phyloP scores from a whole-genome alignment of 257 asterid species.

The Verbascum thapsus region DNA sequence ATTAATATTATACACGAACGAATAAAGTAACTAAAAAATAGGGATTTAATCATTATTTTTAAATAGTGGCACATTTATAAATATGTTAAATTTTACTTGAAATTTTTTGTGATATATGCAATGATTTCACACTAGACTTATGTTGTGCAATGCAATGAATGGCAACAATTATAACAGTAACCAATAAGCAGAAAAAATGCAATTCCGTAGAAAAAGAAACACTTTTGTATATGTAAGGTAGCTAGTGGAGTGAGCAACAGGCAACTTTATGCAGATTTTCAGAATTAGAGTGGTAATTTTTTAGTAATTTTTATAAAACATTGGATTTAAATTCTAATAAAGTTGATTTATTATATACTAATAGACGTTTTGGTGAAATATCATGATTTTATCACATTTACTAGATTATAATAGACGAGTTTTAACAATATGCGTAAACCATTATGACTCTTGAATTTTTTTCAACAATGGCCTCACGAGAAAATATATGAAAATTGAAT shows the following conservation, averaged over 20 bases:
- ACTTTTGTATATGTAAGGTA: background rate
- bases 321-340: too few species aligned
- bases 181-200: background rate
- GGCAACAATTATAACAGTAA: conserved; percentile 11
- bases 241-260: conserved; percentile 6
- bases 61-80: background rate
- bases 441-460: too few species aligned
- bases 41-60: conserved; percentile 6
- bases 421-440: too few species aligned
- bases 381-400: too few species aligned
- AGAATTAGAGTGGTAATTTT: conserved; percentile 11
- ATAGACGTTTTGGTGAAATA: too few species aligned
- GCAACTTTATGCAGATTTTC: conserved; percentile 10
- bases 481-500: too few species aligned
- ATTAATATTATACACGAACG: background rate
- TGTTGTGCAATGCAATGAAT: conserved; percentile 26
- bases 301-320: too few species aligned
- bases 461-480: too few species aligned
- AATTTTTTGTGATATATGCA: conserved; percentile 2
- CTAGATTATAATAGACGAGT: too few species aligned
- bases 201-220: background rate
- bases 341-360: too few species aligned
- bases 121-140: conserved; percentile 26
- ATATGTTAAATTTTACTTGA: conserved; percentile 1
- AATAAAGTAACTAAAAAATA: conserved; percentile 20